Evolutionary conservation across 2,329 filamentous ascomycete species (phyloP).

Genomic region (Fusarium hainanense): DNA sequence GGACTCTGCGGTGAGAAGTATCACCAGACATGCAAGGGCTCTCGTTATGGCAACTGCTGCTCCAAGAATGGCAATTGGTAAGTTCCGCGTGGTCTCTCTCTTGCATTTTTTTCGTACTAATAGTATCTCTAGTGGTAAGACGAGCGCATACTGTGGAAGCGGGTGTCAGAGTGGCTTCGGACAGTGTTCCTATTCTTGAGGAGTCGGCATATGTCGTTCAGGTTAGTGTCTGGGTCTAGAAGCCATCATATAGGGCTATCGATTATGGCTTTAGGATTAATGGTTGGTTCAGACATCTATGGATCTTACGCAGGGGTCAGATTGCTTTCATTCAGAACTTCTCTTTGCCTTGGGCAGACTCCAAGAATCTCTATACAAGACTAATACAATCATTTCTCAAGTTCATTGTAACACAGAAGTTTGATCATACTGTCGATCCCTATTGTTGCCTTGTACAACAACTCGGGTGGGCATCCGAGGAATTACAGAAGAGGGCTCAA

Average conservation of each 20-base stretch:
- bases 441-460: not conserved
- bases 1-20: constrained; percentile 34
- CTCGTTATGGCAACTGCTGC: constrained; percentile 31
- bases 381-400: not conserved
- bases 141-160: constrained; percentile 16
- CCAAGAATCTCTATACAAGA: not conserved
- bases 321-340: not conserved
- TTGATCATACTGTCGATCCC: not conserved
- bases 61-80: constrained; percentile 22
- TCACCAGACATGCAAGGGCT: constrained; percentile 35
- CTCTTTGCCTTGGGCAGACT: not conserved
- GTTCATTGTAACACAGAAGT: not conserved
- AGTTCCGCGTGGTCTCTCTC: not conserved
- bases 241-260: not conserved
- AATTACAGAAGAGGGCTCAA: constrained; percentile 5
- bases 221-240: not conserved
- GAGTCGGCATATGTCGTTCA: not conserved
- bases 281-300: not conserved
- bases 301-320: not conserved
- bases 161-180: constrained; percentile 18
- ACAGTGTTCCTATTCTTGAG: not conserved
- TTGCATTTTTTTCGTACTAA: not conserved
- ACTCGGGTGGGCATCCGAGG: not conserved
- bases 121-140: constrained; percentile 12
- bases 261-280: not conserved